These are phyloP conservation scores for Myotisia sp. DNA, from an alignment of 2,329 filamentous ascomycete species.

Conservation along the genomic window DNA sequence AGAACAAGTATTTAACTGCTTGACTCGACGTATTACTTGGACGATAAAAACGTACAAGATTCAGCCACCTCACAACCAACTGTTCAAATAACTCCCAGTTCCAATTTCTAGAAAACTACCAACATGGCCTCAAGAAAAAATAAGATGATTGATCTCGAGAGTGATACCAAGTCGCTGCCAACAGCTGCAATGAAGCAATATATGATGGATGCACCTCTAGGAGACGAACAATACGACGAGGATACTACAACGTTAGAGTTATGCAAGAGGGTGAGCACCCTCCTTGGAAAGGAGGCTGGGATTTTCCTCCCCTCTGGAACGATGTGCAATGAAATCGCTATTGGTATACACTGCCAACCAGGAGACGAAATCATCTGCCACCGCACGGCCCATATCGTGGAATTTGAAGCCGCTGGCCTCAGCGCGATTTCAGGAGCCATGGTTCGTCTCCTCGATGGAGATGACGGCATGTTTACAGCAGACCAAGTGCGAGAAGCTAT, in stretches of 20 bases:
- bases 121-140: too few species aligned
- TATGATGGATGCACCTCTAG: constrained; percentile 11
- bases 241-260: constrained; percentile 13
- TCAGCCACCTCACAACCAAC: too few species aligned
- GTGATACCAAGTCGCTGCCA: constrained; percentile 18
- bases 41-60: too few species aligned
- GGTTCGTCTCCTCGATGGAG: constrained; percentile 1
- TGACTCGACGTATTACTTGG: too few species aligned
- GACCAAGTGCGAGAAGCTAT: background rate
- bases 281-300: constrained; percentile 12
- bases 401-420: constrained; percentile 11
- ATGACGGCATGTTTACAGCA: background rate
- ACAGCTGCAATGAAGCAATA: constrained; percentile 15
- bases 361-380: constrained; percentile 13
- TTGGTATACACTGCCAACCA: constrained; percentile 9
- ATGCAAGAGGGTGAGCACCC: constrained; percentile 11
- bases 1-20: too few species aligned
- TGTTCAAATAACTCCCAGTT: too few species aligned
- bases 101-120: too few species aligned
- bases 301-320: constrained; percentile 15
- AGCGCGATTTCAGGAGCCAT: constrained; percentile 38
- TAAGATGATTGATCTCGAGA: constrained; percentile 14
- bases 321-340: constrained; percentile 15
- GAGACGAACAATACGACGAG: constrained; percentile 14
- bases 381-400: constrained; percentile 10